Evolutionary conservation across 352 stramenopile species (phyloP), one percentile per base, ranked within the genome.

Genomic region (Blastocystis sp.): DNA sequence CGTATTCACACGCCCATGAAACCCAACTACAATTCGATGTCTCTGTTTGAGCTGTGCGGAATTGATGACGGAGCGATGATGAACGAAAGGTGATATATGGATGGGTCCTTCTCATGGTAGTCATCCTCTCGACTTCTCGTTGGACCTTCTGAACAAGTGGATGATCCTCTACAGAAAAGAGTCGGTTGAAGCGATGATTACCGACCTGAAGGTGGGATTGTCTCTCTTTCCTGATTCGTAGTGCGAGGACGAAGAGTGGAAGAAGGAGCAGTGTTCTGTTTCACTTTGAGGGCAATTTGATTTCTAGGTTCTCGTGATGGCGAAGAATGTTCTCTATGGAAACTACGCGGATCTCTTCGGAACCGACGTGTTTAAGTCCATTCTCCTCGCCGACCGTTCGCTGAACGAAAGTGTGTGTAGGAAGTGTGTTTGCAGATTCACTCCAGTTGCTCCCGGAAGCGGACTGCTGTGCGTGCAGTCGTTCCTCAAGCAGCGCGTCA

Each of bases 11-110:
- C 53, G 14, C 21, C 9, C 34, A n/a, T n/a, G n/a, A n/a, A n/a
- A n/a, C 16, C n/a, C n/a, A 24, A 63, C 14, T 14, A 34, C n/a
- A 63, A 0, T 63, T 14, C 53, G 24, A 84, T 84, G 73, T 84
- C 73, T 48, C 24, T 84, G 21, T 38, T 84, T 75, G 73, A 84
- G n/a, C 42, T 84, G 38, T 64, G 42, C 75, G 73, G 73, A 75
- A 46, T 71, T 69, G 73, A 84, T 49, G 73, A 84, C 4, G 48
- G 40, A 27, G 73, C 27, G 1, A 27, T 73, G 8, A 18, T 8
- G 16, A 11, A 32, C 8, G 38, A 34, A n/a, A 29, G 11, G 73
- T 69, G 44, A 11, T 32, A 21, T 8, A 4, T 78, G 56, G 3
- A 24, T 9, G 4, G 16, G n/a, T 78, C 27, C 14, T 16, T 61